Evolutionary conservation across 2,329 filamentous ascomycete genomes (phyloP).

Genomic region (Fusarium subglutinans): DNA sequence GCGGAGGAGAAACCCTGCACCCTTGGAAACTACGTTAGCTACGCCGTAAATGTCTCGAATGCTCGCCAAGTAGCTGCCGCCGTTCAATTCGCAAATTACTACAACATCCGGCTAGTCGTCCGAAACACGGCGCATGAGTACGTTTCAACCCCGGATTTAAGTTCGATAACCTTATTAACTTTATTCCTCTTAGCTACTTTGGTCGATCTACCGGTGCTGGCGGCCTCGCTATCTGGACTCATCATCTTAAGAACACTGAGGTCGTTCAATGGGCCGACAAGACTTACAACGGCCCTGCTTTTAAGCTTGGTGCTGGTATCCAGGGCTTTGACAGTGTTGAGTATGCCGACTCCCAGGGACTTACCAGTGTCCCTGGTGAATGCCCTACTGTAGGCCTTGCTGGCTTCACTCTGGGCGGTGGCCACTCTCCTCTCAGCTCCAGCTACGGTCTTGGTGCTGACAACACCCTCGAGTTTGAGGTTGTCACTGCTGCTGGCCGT

Average conservation of each 20-base stretch:
- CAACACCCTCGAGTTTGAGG: slow-evolving; percentile 63
- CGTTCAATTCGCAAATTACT: slow-evolving; percentile 50
- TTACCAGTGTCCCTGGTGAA: slow-evolving; percentile 51
- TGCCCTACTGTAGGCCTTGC: slow-evolving; percentile 64
- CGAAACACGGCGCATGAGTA: slow-evolving; percentile 46
- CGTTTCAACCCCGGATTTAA: background rate
- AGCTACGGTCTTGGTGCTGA: slow-evolving; percentile 67
- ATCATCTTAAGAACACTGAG: slow-evolving; percentile 52
- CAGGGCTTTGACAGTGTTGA: slow-evolving; percentile 56
- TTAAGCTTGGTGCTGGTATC: slow-evolving; percentile 60
- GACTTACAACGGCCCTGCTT: background rate
- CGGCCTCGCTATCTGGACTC: slow-evolving; percentile 52
- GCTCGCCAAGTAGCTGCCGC: slow-evolving; percentile 46
- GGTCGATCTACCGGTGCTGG: slow-evolving; percentile 52
- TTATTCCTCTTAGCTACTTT: slow-evolving; percentile 24
- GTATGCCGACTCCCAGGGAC: background rate
- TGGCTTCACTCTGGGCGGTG: slow-evolving; percentile 69
- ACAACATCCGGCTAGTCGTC: slow-evolving; percentile 50
- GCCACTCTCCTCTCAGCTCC: slow-evolving; percentile 60
- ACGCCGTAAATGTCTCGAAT: slow-evolving; percentile 49
- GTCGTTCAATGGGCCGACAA: slow-evolving; percentile 42
- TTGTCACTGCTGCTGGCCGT: slow-evolving; percentile 61
- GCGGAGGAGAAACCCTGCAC: slow-evolving; percentile 51
- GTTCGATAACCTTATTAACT: background rate
- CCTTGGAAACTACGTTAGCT: slow-evolving; percentile 55